phyloP scores from a whole-genome alignment of 2,329 filamentous ascomycete species.

The Xenosphaeropsis pyriputrescens region DNA sequence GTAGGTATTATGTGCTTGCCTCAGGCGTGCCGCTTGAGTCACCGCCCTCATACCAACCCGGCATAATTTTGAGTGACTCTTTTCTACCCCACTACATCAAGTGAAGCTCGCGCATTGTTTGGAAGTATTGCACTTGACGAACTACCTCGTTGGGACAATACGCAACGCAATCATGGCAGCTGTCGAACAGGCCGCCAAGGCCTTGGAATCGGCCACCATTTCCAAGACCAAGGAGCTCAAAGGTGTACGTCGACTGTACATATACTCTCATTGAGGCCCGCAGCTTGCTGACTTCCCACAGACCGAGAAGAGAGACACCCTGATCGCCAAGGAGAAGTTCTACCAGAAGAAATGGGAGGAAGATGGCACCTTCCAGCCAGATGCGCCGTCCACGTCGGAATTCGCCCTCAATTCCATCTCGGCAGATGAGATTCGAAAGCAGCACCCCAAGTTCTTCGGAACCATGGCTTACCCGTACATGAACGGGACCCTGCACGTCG shows the following conservation, averaged over 20 bases:
- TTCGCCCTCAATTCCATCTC: constrained; percentile 62
- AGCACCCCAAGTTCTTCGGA: constrained; percentile 84
- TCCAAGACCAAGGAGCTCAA: constrained; percentile 48
- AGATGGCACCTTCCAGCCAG: constrained; percentile 63
- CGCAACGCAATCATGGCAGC: constrained; percentile 26
- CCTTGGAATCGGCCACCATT: constrained; percentile 34
- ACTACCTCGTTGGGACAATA: too few species aligned
- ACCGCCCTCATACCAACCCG: too few species aligned
- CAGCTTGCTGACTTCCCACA: constrained; percentile 16
- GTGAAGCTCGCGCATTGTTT: too few species aligned
- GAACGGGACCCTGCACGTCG: constrained; percentile 81
- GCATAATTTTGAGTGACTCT: too few species aligned
- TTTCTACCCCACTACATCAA: too few species aligned
- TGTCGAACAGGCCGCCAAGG: constrained; percentile 20
- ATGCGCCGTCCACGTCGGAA: constrained; percentile 70
- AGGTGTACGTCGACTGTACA: constrained; percentile 26
- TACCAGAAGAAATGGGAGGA: constrained; percentile 80
- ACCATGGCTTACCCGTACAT: constrained; percentile 68
- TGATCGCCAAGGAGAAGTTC: constrained; percentile 77
- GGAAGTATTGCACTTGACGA: too few species aligned
- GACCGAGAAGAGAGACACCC: constrained; percentile 76
- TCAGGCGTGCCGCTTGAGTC: too few species aligned
- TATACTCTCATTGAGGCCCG: constrained; percentile 5
- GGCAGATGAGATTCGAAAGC: constrained; percentile 59
- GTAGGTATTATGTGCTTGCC: too few species aligned